Conservation (phyloP, 108 stramenopile genomes). For the Ochromonas danica region DNA sequence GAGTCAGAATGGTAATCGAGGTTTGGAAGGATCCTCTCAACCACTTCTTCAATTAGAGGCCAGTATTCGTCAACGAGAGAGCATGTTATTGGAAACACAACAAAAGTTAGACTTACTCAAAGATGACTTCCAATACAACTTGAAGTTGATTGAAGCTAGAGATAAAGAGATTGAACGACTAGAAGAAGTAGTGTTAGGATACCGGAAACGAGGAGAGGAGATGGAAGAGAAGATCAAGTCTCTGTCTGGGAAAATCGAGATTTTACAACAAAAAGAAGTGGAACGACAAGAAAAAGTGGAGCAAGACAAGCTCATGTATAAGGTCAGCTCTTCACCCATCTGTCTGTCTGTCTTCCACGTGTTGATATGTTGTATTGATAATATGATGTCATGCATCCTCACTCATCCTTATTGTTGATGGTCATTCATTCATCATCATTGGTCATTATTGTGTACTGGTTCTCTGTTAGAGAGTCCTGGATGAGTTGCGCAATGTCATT, state of each 20-base stretch:
- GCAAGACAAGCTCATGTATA: conserved; percentile 2
- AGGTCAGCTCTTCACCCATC: conserved; percentile 6
- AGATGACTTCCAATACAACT: conserved; percentile 33
- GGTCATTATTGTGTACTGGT: not conserved
- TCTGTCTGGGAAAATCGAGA: not conserved
- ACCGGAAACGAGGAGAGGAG: not conserved
- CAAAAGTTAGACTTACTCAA: conserved; percentile 4
- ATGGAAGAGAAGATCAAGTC: not conserved
- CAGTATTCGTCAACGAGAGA: not conserved
- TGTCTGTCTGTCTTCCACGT: too few species aligned
- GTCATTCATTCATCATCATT: conserved; percentile 1
- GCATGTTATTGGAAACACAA: not conserved
- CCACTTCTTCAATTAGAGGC: conserved; percentile 8
- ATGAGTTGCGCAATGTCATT: not conserved
- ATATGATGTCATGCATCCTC: not conserved
- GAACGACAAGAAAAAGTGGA: conserved; percentile 18
- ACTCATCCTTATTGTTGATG: not conserved
- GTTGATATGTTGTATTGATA: too few species aligned
- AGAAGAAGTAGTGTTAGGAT: not conserved
- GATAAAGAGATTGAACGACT: conserved; percentile 24
- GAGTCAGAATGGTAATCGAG: too few species aligned
- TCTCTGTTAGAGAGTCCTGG: conserved; percentile 5
- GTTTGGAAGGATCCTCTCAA: too few species aligned
- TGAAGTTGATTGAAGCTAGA: conserved; percentile 21
- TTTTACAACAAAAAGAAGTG: not conserved